Percentiles rank a stretch among this genome's conserved stretches.
phyloP scores from a whole-genome alignment of 202 grass and related monocot genomes.

The Zoysia matrella region DNA sequence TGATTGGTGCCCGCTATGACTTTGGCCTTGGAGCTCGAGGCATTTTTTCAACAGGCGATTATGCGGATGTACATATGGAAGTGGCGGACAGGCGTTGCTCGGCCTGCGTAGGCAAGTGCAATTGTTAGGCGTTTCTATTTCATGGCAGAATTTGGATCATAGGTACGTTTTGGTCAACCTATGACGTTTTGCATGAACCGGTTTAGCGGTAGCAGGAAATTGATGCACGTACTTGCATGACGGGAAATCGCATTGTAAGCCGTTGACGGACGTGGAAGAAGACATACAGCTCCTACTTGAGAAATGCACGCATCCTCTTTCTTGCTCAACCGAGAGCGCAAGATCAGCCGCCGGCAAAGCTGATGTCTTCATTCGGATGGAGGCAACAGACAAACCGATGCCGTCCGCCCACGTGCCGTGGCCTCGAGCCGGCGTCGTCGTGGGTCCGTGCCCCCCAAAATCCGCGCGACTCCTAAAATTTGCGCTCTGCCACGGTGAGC shows the following conservation, averaged over 20 bases:
- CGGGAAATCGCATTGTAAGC: not conserved
- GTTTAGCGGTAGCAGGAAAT: not conserved
- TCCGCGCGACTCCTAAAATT: not conserved
- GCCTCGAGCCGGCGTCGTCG: too few species aligned
- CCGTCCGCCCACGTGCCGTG: not conserved
- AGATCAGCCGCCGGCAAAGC: too few species aligned
- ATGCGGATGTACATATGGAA: not conserved
- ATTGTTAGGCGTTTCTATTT: not conserved
- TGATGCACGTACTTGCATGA: not conserved
- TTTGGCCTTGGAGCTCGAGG: slow-evolving; percentile 27
- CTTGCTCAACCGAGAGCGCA: not conserved
- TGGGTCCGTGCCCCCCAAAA: not conserved
- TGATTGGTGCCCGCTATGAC: slow-evolving; percentile 33
- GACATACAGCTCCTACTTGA: not conserved
- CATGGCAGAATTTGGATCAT: not conserved
- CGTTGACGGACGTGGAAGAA: not conserved
- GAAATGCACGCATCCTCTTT: not conserved
- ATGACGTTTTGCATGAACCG: not conserved
- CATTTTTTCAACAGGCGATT: not conserved
- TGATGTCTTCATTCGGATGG: too few species aligned
- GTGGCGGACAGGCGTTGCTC: not conserved
- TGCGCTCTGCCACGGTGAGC: not conserved
- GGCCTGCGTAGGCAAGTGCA: not conserved
- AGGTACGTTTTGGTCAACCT: not conserved
- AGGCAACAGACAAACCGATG: too few species aligned